Percentiles rank a stretch among this genome's conserved stretches.
Conservation (phyloP, 2,329 filamentous ascomycete species). For the Pseudogymnoascus sp. region DNA sequence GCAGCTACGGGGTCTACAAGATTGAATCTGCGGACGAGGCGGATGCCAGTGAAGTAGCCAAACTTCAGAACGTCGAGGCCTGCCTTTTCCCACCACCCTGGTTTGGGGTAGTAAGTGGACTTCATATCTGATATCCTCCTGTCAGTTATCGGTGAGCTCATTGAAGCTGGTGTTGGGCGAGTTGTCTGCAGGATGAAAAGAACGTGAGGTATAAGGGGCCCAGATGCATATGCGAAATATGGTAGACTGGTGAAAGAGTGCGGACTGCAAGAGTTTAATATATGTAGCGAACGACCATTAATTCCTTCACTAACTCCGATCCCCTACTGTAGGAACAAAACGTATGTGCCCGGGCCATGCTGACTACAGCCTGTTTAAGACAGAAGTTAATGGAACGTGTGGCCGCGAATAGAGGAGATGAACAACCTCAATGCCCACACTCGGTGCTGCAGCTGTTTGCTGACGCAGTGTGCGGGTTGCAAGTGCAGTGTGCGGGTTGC, state of each 20-base stretch:
- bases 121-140: not conserved
- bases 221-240: not conserved
- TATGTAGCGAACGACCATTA: not conserved
- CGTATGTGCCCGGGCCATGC: not conserved
- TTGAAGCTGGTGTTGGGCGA: not conserved
- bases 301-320: not conserved
- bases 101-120: too few species aligned
- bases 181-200: not conserved
- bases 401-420: not conserved
- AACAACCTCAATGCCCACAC: not conserved
- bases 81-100: too few species aligned
- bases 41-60: too few species aligned
- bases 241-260: not conserved
- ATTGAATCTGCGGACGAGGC: too few species aligned
- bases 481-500: not conserved
- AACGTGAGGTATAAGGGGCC: not conserved
- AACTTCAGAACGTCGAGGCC: too few species aligned
- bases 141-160: not conserved
- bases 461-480: not conserved
- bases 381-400: not conserved
- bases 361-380: not conserved
- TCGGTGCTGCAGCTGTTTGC: not conserved
- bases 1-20: too few species aligned
- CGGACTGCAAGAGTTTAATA: not conserved
- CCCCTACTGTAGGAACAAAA: not conserved